These are phyloP conservation scores for Candida loeiensis DNA, from an alignment of 805 yeast genomes.

Conservation along the genomic window DNA sequence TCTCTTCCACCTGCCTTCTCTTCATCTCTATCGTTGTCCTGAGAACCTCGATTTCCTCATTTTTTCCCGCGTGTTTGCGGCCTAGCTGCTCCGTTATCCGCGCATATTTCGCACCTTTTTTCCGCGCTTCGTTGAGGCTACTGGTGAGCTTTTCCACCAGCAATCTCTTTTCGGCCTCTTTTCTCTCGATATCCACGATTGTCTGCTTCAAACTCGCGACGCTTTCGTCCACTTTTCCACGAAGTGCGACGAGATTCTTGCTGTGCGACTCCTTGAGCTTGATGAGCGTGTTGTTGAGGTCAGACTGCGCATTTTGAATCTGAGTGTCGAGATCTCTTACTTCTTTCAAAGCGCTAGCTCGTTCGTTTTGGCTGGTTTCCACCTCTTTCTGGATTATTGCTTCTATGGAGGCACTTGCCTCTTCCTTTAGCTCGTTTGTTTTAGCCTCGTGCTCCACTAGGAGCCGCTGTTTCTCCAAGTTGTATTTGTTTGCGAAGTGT, in stretches of 20 bases:
- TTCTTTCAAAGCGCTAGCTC: background rate
- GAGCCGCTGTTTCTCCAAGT: slow-evolving; percentile 13
- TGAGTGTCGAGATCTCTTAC: background rate
- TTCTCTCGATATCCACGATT: slow-evolving; percentile 9
- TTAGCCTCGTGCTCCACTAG: slow-evolving; percentile 23
- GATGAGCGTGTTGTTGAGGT: slow-evolving; percentile 21
- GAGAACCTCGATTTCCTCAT: slow-evolving; percentile 16
- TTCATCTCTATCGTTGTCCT: slow-evolving; percentile 11
- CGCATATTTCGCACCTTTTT: background rate
- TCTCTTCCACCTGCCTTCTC: slow-evolving; percentile 9
- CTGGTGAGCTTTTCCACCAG: slow-evolving; percentile 11
- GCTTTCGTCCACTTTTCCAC: slow-evolving; percentile 16
- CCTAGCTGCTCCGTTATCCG: slow-evolving; percentile 3
- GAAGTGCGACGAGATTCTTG: slow-evolving; percentile 15
- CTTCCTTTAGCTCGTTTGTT: slow-evolving; percentile 27
- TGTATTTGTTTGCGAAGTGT: slow-evolving; percentile 8
- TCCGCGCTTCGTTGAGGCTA: background rate
- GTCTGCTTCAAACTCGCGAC: slow-evolving; percentile 13
- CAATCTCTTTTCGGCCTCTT: slow-evolving; percentile 3
- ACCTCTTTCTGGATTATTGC: slow-evolving; percentile 32
- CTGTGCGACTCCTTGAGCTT: slow-evolving; percentile 25
- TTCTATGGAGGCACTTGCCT: slow-evolving; percentile 33
- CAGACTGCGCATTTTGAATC: slow-evolving; percentile 14
- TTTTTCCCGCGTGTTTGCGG: slow-evolving; percentile 11
- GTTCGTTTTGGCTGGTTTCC: slow-evolving; percentile 11